A percentile compares a stretch with the other conserved stretches of the same genome.
Conservation (phyloP, 371 early-diverging fungal genomes). For the Mortierella sp. region DNA sequence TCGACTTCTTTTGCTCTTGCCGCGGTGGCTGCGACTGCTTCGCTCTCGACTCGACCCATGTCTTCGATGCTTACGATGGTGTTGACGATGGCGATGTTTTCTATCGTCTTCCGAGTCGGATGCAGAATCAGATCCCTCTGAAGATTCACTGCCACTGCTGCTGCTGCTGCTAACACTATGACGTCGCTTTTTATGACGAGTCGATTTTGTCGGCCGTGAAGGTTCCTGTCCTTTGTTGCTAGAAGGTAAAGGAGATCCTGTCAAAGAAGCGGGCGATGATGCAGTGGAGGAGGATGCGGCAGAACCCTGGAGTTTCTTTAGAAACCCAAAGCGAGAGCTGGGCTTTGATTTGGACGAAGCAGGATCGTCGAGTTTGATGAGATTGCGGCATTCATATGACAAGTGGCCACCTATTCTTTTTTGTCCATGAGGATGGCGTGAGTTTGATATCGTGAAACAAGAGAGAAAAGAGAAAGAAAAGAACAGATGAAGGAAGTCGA, state of each 20-base stretch:
- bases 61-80: constrained; percentile 10
- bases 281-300: constrained; percentile 8
- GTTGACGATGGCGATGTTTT: constrained; percentile 14
- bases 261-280: constrained; percentile 7
- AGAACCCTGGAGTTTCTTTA: constrained; percentile 13
- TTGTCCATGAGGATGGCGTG: too few species aligned
- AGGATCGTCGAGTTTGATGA: constrained; percentile 42
- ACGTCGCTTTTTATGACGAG: constrained; percentile 14
- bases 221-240: constrained; percentile 5
- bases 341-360: constrained; percentile 25
- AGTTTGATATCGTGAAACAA: too few species aligned
- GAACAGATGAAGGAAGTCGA: neutral
- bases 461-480: neutral
- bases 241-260: constrained; percentile 7
- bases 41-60: too few species aligned
- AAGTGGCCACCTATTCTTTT: constrained; percentile 43
- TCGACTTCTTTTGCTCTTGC: constrained; percentile 18
- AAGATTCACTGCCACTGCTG: constrained; percentile 1
- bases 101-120: constrained; percentile 41
- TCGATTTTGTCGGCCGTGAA: constrained; percentile 1
- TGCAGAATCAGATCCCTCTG: constrained; percentile 9
- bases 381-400: constrained; percentile 49
- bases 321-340: constrained; percentile 38
- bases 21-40: constrained; percentile 10
- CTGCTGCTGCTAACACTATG: constrained; percentile 11